Base-by-base conservation (phyloP, 352 stramenopile species). In the Aphanomyces invadans region DNA sequence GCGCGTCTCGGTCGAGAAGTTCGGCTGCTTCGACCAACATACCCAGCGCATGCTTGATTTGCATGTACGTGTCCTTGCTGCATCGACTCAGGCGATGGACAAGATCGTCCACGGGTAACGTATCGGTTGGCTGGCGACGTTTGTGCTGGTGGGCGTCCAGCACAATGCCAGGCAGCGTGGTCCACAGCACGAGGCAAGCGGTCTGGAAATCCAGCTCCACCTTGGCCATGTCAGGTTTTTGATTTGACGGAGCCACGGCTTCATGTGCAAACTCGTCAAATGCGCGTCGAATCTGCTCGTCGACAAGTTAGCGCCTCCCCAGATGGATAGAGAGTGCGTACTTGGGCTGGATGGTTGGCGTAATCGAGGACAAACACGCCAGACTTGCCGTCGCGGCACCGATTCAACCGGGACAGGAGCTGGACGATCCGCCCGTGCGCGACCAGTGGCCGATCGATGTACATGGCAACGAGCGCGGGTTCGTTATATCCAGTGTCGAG, bases 401-500 rank as follows among this genome's bases (percentile, higher is more conserved):
- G 81, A 71, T 93, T 93, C 10, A 93, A 64, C n/a, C 85, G 80
- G 79, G 81, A 90, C 1, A 90, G 71, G 32, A 93, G 71, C 65
- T 93, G 85, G n/a, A 93, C 85, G 0, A 78, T 88, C 28, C 88
- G 82, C 0, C 76, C 72, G 23, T 74, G 84, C 4, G 79, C 79
- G 4, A 77, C 78, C 36, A 93, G 70, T 38, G 85, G 81, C 11
- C 85, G 81, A 65, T 93, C 85, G n/a, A 93, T 81, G 63, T 90
- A 93, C 82, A 93, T 91, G 25, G 76, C 82, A 3, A 78, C 70
- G 15, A 93, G 73, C 33, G 81, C 48, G 0, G 85, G 83, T 42
- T 93, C 83, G 54, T 90, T 93, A 74, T 89, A 93, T 2, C 85
- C 85, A 1, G 85, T 93, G 51, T 93, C 85, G 5, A 93, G 80